Evolutionary conservation across 1,284 basidiomycete species (phyloP), one percentile per base, ranked within the genome.

Genomic region (Apiotrichum montevideense): DNA sequence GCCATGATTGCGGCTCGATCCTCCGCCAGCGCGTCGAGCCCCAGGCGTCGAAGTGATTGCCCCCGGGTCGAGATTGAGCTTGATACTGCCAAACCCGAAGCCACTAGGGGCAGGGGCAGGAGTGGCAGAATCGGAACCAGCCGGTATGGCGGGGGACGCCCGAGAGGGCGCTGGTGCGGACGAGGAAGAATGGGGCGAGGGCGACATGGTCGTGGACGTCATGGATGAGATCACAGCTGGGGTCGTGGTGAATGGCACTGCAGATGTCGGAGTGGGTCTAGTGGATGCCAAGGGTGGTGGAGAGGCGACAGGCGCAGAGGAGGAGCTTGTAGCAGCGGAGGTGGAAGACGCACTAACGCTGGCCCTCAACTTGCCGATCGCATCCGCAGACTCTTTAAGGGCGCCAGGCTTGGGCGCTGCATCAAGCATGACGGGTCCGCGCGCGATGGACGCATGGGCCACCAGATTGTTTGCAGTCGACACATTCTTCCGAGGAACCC

Each of bases 61-160:
- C 29, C 56, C 63, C 1, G 69, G 65, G 52, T 67, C 64, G 4
- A 70, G 55, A 6, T 63, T 49, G 35, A 70, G 58, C 48, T 63
- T 68, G 51, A 70, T 66, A 8, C 59, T 56, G 0, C 62, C 63
- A 41, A 68, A 68, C 35, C 52, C 51, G 46, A 50, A 50, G 13
- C 50, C 50, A 29, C 41, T 33, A 21, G 33, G 46, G 35, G 47
- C 49, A 21, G 41, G 10, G 41, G 41, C n/a, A 9, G 41, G n/a
- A n/a, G n/a, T 42, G 11, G 41, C 6, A 15, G 51, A 21, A 41
- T 51, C 39, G 34, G 50, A 32, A 46, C 14, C n/a, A 13, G 43
- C 46, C 14, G 55, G 46, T 13, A 57, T 10, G 21, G 15, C 47
- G 37, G 47, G 47, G 47, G 29, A 39, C 9, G 53, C 34, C 34